phyloP scores from a whole-genome alignment of 2,329 filamentous ascomycete genomes.

The Orbilia blumenaviensis region DNA sequence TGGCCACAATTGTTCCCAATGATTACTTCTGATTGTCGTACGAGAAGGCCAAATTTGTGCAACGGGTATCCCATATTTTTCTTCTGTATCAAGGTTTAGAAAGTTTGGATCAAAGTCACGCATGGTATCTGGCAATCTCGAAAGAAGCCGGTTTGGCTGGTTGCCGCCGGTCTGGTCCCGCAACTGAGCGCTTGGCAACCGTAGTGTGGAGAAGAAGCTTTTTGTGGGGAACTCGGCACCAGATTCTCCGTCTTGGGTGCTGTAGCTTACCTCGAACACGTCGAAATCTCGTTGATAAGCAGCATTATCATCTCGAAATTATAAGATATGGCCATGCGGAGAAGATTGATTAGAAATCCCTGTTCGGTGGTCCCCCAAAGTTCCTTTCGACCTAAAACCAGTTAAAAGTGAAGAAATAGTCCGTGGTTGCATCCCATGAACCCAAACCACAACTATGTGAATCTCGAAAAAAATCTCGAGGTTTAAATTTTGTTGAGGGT shows the following conservation, averaged over 20 bases:
- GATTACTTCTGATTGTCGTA: not conserved
- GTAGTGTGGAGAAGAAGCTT: slow-evolving; percentile 50
- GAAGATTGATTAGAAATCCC: slow-evolving; percentile 24
- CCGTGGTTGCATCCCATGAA: not conserved
- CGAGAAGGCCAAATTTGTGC: not conserved
- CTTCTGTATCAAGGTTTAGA: slow-evolving; percentile 16
- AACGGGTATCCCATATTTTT: not conserved
- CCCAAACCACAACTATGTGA: no score
- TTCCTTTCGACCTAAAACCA: slow-evolving; percentile 32
- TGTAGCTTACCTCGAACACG: not conserved
- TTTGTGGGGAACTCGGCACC: slow-evolving; percentile 51
- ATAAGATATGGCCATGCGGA: slow-evolving; percentile 6
- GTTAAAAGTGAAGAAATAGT: not conserved
- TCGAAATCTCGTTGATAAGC: slow-evolving; percentile 22
- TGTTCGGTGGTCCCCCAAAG: slow-evolving; percentile 9
- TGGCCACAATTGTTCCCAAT: not conserved
- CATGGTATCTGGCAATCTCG: slow-evolving; percentile 10
- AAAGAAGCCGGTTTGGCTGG: slow-evolving; percentile 18
- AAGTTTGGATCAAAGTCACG: slow-evolving; percentile 22
- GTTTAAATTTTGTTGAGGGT: not conserved
- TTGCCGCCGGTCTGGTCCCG: slow-evolving; percentile 28
- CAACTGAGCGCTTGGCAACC: slow-evolving; percentile 33
- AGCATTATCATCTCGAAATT: slow-evolving; percentile 1
- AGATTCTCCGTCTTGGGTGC: slow-evolving; percentile 46
- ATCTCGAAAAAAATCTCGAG: no score